Percentiles rank a stretch among this genome's conserved stretches.
Evolutionary conservation across 306 rosid genomes (phyloP).

Genomic region (Rubus parviflorus): DNA sequence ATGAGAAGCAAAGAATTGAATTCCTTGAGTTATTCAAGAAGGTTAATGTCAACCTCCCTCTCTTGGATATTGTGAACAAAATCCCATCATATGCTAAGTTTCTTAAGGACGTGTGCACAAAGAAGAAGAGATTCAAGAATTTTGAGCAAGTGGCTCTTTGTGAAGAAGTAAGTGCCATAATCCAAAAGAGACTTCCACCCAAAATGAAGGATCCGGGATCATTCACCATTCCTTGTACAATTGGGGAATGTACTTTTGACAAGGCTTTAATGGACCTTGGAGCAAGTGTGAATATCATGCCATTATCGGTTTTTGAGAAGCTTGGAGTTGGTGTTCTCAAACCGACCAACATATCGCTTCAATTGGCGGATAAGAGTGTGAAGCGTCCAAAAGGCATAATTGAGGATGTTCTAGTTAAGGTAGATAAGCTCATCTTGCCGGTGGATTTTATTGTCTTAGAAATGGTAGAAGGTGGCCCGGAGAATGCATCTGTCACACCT

Average conservation of each 20-base stretch:
- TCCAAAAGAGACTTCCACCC: neutral
- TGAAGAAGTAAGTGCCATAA: too few species aligned
- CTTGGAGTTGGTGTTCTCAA: neutral
- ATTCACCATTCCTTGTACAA: too few species aligned
- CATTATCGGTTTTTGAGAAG: neutral
- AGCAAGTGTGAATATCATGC: neutral
- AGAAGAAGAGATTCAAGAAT: neutral
- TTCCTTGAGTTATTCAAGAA: too few species aligned
- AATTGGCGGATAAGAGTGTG: too few species aligned
- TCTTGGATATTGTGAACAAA: neutral
- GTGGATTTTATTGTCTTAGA: neutral
- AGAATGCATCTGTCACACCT: too few species aligned
- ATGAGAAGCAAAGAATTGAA: rapidly evolving
- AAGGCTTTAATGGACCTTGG: too few species aligned
- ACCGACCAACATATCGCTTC: too few species aligned
- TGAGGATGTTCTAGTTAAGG: neutral
- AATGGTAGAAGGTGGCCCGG: neutral
- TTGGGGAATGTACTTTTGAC: neutral
- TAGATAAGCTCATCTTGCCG: neutral
- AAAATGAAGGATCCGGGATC: neutral
- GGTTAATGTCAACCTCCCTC: neutral
- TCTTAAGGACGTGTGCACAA: neutral
- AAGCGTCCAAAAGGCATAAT: neutral
- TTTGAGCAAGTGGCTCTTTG: neutral
- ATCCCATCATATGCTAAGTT: neutral